These are phyloP conservation scores for Beta lomatogona DNA, from an alignment of 179 eudicot species.

Conservation along the genomic window DNA sequence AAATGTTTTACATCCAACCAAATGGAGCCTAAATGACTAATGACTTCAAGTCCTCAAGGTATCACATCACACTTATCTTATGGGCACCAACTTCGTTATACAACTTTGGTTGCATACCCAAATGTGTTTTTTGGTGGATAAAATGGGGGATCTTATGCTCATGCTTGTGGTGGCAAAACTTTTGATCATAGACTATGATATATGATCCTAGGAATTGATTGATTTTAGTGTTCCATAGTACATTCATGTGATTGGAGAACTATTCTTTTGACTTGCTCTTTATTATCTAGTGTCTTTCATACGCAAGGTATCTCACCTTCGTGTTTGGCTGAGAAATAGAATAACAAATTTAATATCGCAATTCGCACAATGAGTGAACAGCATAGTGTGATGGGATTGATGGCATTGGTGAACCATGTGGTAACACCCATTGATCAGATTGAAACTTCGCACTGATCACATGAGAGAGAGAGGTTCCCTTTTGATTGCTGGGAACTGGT, in stretches of 20 bases:
- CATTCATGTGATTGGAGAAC: background rate
- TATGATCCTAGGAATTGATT: background rate
- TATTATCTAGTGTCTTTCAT: background rate
- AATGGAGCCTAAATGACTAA: too few relatives aligned
- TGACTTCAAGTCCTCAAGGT: too few relatives aligned
- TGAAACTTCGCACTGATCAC: slow-evolving; percentile 40
- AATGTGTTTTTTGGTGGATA: background rate
- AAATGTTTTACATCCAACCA: too few relatives aligned
- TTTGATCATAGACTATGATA: background rate
- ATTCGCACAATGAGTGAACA: too few relatives aligned
- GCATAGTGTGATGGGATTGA: too few relatives aligned
- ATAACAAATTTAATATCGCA: too few relatives aligned
- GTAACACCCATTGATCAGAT: slow-evolving; percentile 25
- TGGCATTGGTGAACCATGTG: slow-evolving; percentile 39
- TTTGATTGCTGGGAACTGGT: slow-evolving; percentile 28
- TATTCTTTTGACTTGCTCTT: background rate
- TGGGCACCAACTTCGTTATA: background rate
- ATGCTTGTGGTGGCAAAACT: background rate
- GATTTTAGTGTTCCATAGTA: background rate
- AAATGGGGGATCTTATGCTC: background rate
- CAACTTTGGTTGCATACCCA: background rate
- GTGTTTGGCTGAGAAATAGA: too few relatives aligned
- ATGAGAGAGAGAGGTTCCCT: slow-evolving; percentile 44
- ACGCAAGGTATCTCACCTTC: background rate
- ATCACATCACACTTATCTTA: too few relatives aligned